These are phyloP conservation scores for Rhytidhysteron rufulum DNA, from an alignment of 2,329 filamentous ascomycete species.

Conservation along the genomic window DNA sequence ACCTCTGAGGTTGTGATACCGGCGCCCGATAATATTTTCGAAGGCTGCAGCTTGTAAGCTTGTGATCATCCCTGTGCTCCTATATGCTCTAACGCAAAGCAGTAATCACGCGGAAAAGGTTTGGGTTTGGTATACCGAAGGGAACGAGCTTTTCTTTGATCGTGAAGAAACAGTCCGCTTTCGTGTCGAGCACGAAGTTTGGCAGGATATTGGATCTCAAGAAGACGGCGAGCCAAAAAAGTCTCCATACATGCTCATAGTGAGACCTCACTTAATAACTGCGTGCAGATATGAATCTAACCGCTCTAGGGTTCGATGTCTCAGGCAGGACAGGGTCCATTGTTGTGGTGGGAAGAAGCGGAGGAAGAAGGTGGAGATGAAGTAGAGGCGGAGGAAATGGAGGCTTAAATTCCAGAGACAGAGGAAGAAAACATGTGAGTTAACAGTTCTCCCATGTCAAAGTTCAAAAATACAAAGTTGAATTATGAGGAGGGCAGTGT, in stretches of 20 bases:
- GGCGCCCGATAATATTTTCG: slow-evolving; percentile 32
- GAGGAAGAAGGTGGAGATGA: slow-evolving; percentile 22
- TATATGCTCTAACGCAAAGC: slow-evolving; percentile 12
- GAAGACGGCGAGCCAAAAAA: slow-evolving; percentile 59
- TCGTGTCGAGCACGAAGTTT: slow-evolving; percentile 80
- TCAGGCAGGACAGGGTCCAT: slow-evolving; percentile 45
- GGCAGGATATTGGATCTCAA: slow-evolving; percentile 77
- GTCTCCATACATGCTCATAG: slow-evolving; percentile 66
- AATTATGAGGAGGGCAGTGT: too few relatives aligned
- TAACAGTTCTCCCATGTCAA: too few relatives aligned
- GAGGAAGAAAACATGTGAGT: too few relatives aligned
- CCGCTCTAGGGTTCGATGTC: slow-evolving; percentile 43
- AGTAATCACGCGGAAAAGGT: slow-evolving; percentile 72
- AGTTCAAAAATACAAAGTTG: too few relatives aligned
- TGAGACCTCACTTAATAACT: slow-evolving; percentile 18
- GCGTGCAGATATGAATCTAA: not conserved
- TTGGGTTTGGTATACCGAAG: slow-evolving; percentile 78
- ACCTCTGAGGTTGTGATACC: slow-evolving; percentile 88
- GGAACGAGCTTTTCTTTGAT: slow-evolving; percentile 78
- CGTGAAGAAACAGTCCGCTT: slow-evolving; percentile 85
- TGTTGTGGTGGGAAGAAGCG: slow-evolving; percentile 42
- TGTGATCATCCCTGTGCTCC: slow-evolving; percentile 7
- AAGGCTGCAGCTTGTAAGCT: slow-evolving; percentile 62
- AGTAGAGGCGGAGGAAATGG: too few relatives aligned
- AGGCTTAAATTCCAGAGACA: too few relatives aligned